Evolutionary conservation across 371 early-diverging fungal species (phyloP), one percentile per base, ranked within the genome.

Genomic region (Mucor mucedo): DNA sequence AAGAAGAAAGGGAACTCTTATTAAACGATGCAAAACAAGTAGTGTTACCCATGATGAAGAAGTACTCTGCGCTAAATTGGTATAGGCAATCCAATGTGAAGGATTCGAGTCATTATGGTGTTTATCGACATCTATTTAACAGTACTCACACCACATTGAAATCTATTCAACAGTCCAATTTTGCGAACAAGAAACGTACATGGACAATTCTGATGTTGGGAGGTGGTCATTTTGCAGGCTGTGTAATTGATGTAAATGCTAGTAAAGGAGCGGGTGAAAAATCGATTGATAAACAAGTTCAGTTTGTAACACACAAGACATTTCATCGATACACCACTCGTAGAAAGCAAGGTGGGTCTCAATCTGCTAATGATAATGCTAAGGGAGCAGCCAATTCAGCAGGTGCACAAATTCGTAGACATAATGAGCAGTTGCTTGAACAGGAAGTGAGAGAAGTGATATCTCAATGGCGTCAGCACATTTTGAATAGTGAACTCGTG

Each of bases 321-420:
- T 88, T 95, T 62, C 95, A 95, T 62, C 83, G 97, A 33, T 98
- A 98, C 74, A 97, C 97, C 5, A 95, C 96, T 2, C 88, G 98
- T 52, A 74, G 94, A 62, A 96, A 98, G 68, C 98, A 98, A 72
- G 98, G 98, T 66, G 97, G 96, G 0, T 80, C 93, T 13, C 98
- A 98, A 75, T 82, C 86, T 9, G 82, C 86, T 16, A 87, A 93
- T 57, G 97, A 96, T 72, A 82, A 79, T 42, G 78, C 90, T 10
- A 92, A 92, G 68, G 94, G 94, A 16, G 85, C 83, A 5, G 96
- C 97, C 1, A 91, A 91, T 27, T 95, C 95, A 8, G 98, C 95
- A 7, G 98, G 98, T 56, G 94, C 98, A 0, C 84, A 84, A 54
- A 83, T 98, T 33, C 84, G 98, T 47, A 79, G 97, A 60, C 87